A percentile compares a stretch with the other conserved stretches of the same genome.
phyloP scores from a whole-genome alignment of 1,284 basidiomycete species.

The Marasmius fiardii region DNA sequence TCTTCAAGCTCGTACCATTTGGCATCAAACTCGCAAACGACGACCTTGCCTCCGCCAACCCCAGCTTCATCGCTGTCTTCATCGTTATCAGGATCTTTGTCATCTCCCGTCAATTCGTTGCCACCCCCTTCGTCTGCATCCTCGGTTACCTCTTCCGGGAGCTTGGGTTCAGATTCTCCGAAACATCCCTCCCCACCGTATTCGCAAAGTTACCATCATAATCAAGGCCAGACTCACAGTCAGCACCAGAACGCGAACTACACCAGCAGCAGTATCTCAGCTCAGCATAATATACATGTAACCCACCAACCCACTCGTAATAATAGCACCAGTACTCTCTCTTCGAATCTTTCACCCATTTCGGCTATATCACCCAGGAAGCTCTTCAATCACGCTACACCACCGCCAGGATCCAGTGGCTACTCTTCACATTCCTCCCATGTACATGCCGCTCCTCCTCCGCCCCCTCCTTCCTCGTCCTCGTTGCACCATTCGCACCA shows the following conservation, averaged over 20 bases:
- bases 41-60: too few species aligned
- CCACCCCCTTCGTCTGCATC: not conserved
- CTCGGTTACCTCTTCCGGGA: not conserved
- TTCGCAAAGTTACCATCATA: not conserved
- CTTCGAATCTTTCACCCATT: not conserved
- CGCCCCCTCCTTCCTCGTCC: not conserved
- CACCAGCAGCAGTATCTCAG: not conserved
- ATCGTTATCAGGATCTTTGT: not conserved
- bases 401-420: not conserved
- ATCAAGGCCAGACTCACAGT: not conserved
- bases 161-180: not conserved
- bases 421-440: not conserved
- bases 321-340: not conserved
- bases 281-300: not conserved
- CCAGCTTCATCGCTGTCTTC: not conserved
- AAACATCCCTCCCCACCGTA: not conserved
- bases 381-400: not conserved
- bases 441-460: not conserved
- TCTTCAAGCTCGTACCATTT: not conserved
- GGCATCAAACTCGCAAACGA: too few species aligned
- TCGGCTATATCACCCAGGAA: not conserved
- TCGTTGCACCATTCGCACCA: not conserved
- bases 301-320: not conserved
- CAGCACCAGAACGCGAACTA: not conserved
- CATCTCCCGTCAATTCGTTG: not conserved